Base-by-base conservation (phyloP, 139 green algal species). In the Closterium sp. region DNA sequence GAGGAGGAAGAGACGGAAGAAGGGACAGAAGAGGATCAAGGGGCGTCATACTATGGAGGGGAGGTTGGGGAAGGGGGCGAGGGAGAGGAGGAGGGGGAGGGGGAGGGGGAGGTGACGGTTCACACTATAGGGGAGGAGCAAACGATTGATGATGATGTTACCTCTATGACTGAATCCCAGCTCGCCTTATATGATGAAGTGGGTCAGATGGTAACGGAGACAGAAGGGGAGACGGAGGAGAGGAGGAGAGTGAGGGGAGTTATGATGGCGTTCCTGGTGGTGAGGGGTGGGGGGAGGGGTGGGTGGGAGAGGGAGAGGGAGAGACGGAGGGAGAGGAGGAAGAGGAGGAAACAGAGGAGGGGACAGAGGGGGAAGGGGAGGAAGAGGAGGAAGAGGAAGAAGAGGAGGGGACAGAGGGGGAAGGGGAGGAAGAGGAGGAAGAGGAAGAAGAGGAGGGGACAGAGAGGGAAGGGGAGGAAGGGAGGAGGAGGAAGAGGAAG, bases 151-250 rank as follows among this genome's bases (percentile, higher is more conserved):
- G 62, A 79, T 79, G 62, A 79, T 79, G 62, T 79, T 5, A 79
- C 62, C 4, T 79, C 62, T 22, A 79, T 79, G 62, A 79, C 62
- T 79, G 62, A 79, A 24, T 79, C 62, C 17, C 62, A 79, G 17
- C 62, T 79, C 5, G 62, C 62, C 62, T 79, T 79, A 4, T 79
- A 79, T 24, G 62, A 79, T 79, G 62, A 79, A 79, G 62, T 79
- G 62, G 62, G 62, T 27, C 62, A 79, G 62, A 79, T 79, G 62
- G 62, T 79, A 27, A 79, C 62, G 62, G 62, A 79, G 62, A 79
- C 62, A 79, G 62, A 79, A 79, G 85, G 85, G 10, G 85, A 87
- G 85, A 30, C 85, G 85, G 85, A 87, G 84, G 84, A 87, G 85
- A 87, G 85, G 85, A 87, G 84, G 84, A 87, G 85, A 87, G n/a